phyloP scores from a whole-genome alignment of 2,329 filamentous ascomycete species.

The Arthroderma sp. region DNA sequence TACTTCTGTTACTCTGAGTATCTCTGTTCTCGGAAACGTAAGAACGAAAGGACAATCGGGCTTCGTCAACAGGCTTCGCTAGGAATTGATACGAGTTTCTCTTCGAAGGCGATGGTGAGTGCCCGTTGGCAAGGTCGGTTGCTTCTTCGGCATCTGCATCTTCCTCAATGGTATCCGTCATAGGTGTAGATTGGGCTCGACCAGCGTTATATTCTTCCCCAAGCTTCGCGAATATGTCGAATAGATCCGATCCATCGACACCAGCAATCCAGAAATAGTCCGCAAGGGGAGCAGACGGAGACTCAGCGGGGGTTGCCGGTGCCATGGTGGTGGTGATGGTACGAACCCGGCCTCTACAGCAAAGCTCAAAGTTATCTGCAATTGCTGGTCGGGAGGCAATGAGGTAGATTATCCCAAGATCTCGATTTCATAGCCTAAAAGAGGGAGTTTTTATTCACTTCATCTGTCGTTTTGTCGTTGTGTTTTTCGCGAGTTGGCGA shows the following conservation, averaged over 20 bases:
- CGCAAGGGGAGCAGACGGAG: slow-evolving; percentile 43
- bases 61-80: slow-evolving; percentile 22
- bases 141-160: slow-evolving; percentile 41
- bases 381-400: too few relatives aligned
- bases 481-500: too few relatives aligned
- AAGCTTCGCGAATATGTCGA: slow-evolving; percentile 30
- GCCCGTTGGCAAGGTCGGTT: slow-evolving; percentile 14
- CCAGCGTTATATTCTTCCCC: slow-evolving; percentile 30
- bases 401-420: too few relatives aligned
- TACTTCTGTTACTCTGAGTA: slow-evolving; percentile 50
- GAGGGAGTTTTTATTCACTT: too few relatives aligned
- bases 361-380: too few relatives aligned
- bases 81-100: slow-evolving; percentile 30
- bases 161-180: slow-evolving; percentile 49
- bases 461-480: too few relatives aligned
- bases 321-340: slow-evolving; percentile 18
- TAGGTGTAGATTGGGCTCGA: slow-evolving; percentile 22
- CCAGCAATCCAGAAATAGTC: slow-evolving; percentile 54
- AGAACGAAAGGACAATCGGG: slow-evolving; percentile 36
- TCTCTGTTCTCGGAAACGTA: slow-evolving; percentile 34
- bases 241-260: slow-evolving; percentile 34
- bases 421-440: too few relatives aligned
- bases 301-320: slow-evolving; percentile 22
- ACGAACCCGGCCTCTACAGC: neutral
- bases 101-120: slow-evolving; percentile 29